Evolutionary conservation across 345 rosid species (phyloP), one percentile per base, ranked within the genome.

Genomic region (Salix arbutifolia): DNA sequence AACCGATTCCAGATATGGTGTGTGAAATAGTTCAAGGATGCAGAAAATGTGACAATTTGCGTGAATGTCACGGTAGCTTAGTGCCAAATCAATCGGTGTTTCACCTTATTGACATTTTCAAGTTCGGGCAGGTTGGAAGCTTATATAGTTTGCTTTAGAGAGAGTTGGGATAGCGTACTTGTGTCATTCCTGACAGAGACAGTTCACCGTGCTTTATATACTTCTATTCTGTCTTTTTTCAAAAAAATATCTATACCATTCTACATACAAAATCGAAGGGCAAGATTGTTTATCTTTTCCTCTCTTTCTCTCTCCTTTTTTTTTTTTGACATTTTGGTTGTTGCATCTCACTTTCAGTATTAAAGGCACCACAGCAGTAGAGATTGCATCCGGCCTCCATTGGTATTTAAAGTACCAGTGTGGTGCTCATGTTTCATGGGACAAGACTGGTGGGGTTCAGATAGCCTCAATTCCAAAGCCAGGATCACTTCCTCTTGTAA

Each of bases 391-490:
- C 46, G 99, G 99, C 46, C 89, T 95, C 58, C 97, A 95, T 72
- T 95, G 97, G 99, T 92, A 91, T 76, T 69, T 95, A 79, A 95
- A 95, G 81, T 91, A 92, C 76, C 85, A 84, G 84, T 92, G 97
- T 77, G 89, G 88, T 58, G 97, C 91, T 86, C 97, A 95, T 88
- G 81, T 95, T 80, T 95, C 97, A 62, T 92, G 99, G 99, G 92
- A 88, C 80, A 95, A 91, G 84, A 92, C 97, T 70, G 99, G 97
- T 76, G 97, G 97, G 60, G 72, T 81, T 72, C 99, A 95, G 84
- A 81, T 88, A 73, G 92, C 86, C 56, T 87, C 99, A 67, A 84
- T 92, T 84, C 97, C 97, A 18, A 74, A 69, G 12, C 90, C 94
- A 74, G 94, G 97, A 70, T 88, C 84, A 70, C 80, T 95, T 72